These are phyloP conservation scores for Clonostachys chloroleuca DNA, from an alignment of 2,329 filamentous ascomycete genomes.

Conservation along the genomic window DNA sequence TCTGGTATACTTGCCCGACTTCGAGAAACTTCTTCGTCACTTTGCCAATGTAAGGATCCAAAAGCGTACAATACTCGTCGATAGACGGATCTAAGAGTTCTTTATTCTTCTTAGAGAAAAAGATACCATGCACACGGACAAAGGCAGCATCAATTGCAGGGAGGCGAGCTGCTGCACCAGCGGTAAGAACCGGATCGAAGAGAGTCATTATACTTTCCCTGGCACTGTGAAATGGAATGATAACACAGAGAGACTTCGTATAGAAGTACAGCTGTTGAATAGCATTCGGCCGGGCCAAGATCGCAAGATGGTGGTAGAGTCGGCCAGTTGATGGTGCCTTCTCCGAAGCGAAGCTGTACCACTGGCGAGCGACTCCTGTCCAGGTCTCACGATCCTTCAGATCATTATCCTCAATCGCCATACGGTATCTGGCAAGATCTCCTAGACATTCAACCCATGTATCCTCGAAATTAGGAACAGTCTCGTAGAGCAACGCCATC, in stretches of 20 bases:
- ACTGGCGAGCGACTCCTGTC: constrained; percentile 74
- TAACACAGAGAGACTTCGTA: constrained; percentile 63
- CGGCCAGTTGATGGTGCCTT: constrained; percentile 70
- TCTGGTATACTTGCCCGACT: constrained; percentile 24
- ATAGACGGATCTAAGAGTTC: constrained; percentile 40
- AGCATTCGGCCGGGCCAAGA: constrained; percentile 65
- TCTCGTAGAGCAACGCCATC: constrained; percentile 84
- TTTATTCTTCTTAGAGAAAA: constrained; percentile 49
- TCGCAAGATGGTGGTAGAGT: constrained; percentile 85
- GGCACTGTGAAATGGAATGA: constrained; percentile 62
- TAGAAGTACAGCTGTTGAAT: constrained; percentile 72
- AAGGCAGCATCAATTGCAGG: constrained; percentile 50
- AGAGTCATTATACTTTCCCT: constrained; percentile 67
- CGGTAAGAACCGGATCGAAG: constrained; percentile 53
- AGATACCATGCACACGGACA: constrained; percentile 58
- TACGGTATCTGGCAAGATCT: constrained; percentile 76
- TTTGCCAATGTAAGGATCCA: constrained; percentile 54
- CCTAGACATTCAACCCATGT: constrained; percentile 95
- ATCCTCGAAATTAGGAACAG: constrained; percentile 74
- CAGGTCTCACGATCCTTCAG: constrained; percentile 72
- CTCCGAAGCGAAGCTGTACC: constrained; percentile 82
- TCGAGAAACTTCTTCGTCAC: constrained; percentile 47
- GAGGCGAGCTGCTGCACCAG: constrained; percentile 21
- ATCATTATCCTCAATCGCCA: constrained; percentile 87
- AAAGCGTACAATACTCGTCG: constrained; percentile 41